A percentile compares a stretch with the other conserved stretches of the same genome.
Conservation (phyloP, 257 asterid genomes). For the Lantana camara region DNA sequence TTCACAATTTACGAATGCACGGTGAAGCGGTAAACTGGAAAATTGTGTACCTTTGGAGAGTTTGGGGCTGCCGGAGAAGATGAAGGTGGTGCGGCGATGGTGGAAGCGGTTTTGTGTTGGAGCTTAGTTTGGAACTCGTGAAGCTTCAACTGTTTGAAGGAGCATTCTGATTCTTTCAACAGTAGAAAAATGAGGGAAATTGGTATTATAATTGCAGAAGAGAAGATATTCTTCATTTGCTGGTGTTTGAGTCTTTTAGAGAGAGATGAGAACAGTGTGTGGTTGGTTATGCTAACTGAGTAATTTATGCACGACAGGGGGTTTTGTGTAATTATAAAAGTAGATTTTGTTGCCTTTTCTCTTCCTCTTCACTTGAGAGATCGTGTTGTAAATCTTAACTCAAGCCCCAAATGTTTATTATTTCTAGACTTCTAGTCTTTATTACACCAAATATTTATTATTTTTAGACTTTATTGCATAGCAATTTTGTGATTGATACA, state of each 20-base stretch:
- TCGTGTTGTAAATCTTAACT: background rate
- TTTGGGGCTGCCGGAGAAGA: conserved; percentile 28
- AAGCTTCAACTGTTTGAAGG: conserved; percentile 38
- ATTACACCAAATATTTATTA: too few relatives aligned
- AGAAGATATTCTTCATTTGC: conserved; percentile 15
- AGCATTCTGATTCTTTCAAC: conserved; percentile 34
- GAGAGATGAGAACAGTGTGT: background rate
- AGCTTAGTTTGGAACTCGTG: conserved; percentile 44
- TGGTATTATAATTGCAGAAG: background rate
- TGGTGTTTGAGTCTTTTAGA: background rate
- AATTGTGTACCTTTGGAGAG: conserved; percentile 35
- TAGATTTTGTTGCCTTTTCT: background rate
- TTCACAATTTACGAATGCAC: background rate
- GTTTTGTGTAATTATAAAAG: too few relatives aligned
- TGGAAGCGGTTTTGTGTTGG: conserved; percentile 20
- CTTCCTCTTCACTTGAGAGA: background rate
- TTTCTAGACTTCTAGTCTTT: too few relatives aligned
- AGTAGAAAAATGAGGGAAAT: conserved; percentile 20
- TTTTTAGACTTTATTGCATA: too few relatives aligned
- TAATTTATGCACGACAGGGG: background rate
- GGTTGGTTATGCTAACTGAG: too few relatives aligned
- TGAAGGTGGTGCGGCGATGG: background rate
- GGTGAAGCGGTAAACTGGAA: background rate
- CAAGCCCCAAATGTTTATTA: too few relatives aligned
- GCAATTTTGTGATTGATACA: too few relatives aligned